A percentile compares a stretch with the other conserved stretches of the same genome.
These are phyloP conservation scores for Inga leiocalycina DNA, from an alignment of 306 rosid species.

Conservation along the genomic window DNA sequence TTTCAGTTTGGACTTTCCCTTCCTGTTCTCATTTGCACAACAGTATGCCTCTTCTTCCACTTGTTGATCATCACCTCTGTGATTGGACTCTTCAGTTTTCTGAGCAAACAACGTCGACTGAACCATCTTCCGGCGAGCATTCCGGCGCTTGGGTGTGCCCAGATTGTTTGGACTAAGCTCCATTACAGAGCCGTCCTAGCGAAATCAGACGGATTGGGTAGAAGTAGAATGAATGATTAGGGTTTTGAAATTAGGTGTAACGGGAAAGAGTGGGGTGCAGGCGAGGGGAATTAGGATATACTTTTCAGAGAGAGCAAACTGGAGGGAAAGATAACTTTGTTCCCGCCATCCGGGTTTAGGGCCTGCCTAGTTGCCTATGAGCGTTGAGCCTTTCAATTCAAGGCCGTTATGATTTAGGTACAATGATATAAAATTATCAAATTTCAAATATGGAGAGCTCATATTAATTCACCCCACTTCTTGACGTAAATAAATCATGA, in stretches of 20 bases:
- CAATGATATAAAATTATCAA: not conserved
- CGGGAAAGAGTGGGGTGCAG: not conserved
- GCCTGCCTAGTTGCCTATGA: no score
- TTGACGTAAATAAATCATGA: not conserved
- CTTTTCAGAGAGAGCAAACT: not conserved
- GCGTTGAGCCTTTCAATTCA: not conserved
- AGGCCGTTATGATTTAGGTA: not conserved
- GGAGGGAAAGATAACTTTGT: conserved; percentile 13
- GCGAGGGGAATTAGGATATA: not conserved
- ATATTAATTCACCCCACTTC: not conserved
- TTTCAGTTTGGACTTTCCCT: conserved; percentile 46
- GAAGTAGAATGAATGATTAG: not conserved
- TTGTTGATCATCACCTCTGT: conserved; percentile 26
- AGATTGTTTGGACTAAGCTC: conserved; percentile 15
- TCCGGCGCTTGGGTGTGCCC: conserved; percentile 36
- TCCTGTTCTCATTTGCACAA: conserved; percentile 40
- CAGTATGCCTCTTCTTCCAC: conserved; percentile 40
- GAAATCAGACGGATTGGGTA: conserved; percentile 1
- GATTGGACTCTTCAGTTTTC: conserved; percentile 39
- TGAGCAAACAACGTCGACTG: conserved; percentile 61
- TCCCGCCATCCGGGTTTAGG: conserved; percentile 15
- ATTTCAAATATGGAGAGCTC: not conserved
- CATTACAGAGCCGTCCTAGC: conserved; percentile 5
- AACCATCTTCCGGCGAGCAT: conserved; percentile 49
- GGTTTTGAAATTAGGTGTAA: conserved; percentile 11